These are phyloP conservation scores for Pythium graminicola DNA, from an alignment of 352 stramenopile genomes.

Conservation along the genomic window DNA sequence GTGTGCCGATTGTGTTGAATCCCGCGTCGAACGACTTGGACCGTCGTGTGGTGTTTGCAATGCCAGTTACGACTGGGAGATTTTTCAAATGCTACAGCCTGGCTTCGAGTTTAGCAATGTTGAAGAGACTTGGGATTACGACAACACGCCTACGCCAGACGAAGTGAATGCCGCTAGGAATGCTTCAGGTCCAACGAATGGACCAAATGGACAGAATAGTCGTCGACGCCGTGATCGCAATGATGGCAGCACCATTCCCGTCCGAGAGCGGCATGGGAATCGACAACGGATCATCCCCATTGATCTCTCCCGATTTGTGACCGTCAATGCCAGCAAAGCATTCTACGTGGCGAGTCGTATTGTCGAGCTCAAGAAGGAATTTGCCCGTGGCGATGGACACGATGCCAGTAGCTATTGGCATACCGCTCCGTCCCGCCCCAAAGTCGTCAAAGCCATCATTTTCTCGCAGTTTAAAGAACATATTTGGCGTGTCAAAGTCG, in stretches of 20 bases:
- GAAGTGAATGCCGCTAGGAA: neutral
- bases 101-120: constrained; percentile 63
- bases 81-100: constrained; percentile 85
- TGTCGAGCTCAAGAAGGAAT: constrained; percentile 56
- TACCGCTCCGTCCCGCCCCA: constrained; percentile 16
- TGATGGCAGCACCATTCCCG: constrained; percentile 16
- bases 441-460: constrained; percentile 65
- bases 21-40: constrained; percentile 44
- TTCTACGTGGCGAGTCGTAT: constrained; percentile 64
- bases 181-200: neutral
- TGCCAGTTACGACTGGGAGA: constrained; percentile 70
- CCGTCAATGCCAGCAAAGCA: constrained; percentile 63
- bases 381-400: constrained; percentile 1
- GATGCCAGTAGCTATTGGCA: neutral
- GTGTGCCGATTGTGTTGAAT: constrained; percentile 91
- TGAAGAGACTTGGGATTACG: constrained; percentile 27
- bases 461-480: constrained; percentile 82
- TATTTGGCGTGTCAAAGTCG: constrained; percentile 67
- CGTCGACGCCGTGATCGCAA: neutral
- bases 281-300: constrained; percentile 18
- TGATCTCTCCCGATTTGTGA: constrained; percentile 27
- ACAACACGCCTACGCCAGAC: neutral
- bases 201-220: neutral
- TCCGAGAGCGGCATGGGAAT: constrained; percentile 21
- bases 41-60: constrained; percentile 48